These are phyloP conservation scores for Hyaloscypha finlandica DNA, from an alignment of 495 filamentous ascomycete species.

Conservation along the genomic window DNA sequence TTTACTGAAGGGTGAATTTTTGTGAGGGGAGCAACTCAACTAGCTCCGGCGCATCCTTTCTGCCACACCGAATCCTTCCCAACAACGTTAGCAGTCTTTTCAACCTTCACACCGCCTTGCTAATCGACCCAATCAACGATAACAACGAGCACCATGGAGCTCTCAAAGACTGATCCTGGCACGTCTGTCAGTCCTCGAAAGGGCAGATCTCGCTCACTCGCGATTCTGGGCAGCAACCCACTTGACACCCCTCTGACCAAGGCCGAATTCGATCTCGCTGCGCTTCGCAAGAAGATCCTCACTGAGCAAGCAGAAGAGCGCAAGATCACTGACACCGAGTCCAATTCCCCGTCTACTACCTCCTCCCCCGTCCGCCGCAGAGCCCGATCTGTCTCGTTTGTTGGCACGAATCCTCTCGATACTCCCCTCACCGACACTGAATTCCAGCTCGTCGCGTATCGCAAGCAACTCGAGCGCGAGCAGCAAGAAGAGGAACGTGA, in stretches of 20 bases:
- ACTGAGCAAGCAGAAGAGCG: not conserved
- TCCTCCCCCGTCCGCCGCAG: slow-evolving; percentile 3
- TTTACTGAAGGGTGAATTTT: not conserved
- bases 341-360: not conserved
- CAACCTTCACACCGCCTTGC: not conserved
- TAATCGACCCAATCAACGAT: not conserved
- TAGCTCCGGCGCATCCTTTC: not conserved
- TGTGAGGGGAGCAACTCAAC: not conserved
- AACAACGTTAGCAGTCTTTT: not conserved
- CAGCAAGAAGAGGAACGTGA: not conserved
- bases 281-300: not conserved
- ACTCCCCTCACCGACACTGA: slow-evolving; percentile 5
- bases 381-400: not conserved
- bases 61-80: not conserved
- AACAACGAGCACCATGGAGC: not conserved
- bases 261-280: not conserved
- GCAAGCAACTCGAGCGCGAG: not conserved
- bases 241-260: too few species aligned
- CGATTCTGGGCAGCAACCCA: too few species aligned
- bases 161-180: not conserved
- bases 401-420: slow-evolving; percentile 8
- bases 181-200: not conserved
- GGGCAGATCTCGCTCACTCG: not conserved
- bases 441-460: not conserved
- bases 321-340: not conserved